Evolutionary conservation across 2,329 filamentous ascomycete species (phyloP), one percentile per base, ranked within the genome.

Genomic region (Cercospora sp.): DNA sequence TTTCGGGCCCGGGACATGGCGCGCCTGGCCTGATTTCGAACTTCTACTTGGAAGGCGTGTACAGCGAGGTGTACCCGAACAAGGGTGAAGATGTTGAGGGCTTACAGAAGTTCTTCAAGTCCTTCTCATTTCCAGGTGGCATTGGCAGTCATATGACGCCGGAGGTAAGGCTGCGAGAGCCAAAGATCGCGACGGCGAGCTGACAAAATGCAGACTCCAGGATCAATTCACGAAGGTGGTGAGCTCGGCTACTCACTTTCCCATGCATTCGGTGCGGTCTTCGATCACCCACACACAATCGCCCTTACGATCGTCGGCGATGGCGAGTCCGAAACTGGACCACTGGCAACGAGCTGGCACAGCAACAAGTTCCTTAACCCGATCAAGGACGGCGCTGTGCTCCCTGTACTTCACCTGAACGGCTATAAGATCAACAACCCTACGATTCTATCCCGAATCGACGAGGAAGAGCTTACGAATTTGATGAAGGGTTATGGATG

Each of bases 371-470:
- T 93, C 80, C 84, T 94, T 71, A 93, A 93, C 76, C 91, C 91
- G 4, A 90, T 91, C 72, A 89, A 86, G 0, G 91, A 93, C 74
- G 91, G 91, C 31, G 91, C 90, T 42, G 91, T 94, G 7, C 83
- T 94, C 1, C 91, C 91, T 0, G 88, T 94, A 5, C 84, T 94
- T 10, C 90, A 94, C 78, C 83, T 94, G 36, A 94, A 94, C 74
- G 91, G 91, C 58, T 94, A 93, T 85, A 94, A 94, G 83, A 93
- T 93, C 82, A 91, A 92, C 82, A 92, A 92, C 79, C 90, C 90
- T 8, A 93, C 89, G 5, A 76, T 94, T 0, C 85, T 93, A 16
- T 88, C 91, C 13, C 87, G 91, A 72, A 90, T 94, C 75, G 87
- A 87, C 53, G 90, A 93, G 77, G 87, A 90, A 69, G 91, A 94